phyloP scores from a whole-genome alignment of 1,139 yeast genomes.

The Torulaspora globosa region DNA sequence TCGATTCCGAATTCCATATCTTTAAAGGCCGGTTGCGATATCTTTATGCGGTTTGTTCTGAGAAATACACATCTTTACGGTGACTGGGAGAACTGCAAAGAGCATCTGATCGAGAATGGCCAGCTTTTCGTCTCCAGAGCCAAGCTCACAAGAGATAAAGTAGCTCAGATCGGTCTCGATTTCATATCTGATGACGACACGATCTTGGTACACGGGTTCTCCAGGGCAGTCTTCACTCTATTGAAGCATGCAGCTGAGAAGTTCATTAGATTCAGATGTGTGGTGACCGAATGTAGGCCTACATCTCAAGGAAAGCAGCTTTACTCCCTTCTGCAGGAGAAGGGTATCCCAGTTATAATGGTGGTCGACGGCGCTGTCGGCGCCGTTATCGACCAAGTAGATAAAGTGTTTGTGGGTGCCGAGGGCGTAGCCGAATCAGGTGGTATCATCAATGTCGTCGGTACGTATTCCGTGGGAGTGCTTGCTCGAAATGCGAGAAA shows the following conservation, averaged over 20 bases:
- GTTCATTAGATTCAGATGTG: constrained; percentile 78
- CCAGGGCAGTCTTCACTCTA: constrained; percentile 82
- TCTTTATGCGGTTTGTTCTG: constrained; percentile 88
- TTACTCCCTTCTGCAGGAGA: constrained; percentile 62
- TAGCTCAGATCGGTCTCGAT: constrained; percentile 82
- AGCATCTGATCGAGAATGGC: constrained; percentile 88
- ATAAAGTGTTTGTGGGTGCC: constrained; percentile 93
- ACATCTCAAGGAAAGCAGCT: constrained; percentile 73
- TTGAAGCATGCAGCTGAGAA: constrained; percentile 70
- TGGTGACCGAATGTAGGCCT: constrained; percentile 91
- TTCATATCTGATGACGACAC: constrained; percentile 92
- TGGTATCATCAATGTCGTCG: constrained; percentile 93
- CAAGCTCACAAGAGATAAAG: constrained; percentile 79
- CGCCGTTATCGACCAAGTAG: constrained; percentile 83
- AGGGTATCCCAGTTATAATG: constrained; percentile 87
- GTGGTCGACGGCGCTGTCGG: constrained; percentile 95
- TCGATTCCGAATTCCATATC: constrained; percentile 89
- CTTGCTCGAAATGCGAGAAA: constrained; percentile 85
- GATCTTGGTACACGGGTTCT: constrained; percentile 83
- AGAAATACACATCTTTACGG: constrained; percentile 83
- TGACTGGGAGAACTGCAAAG: constrained; percentile 94
- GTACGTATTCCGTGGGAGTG: constrained; percentile 92
- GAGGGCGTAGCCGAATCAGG: constrained; percentile 99
- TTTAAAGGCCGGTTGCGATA: constrained; percentile 94
- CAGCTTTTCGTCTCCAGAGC: constrained; percentile 89